Percentiles rank a stretch among this genome's conserved stretches.
Conservation (phyloP, 2,329 filamentous ascomycete genomes). For the Fusarium sp. region DNA sequence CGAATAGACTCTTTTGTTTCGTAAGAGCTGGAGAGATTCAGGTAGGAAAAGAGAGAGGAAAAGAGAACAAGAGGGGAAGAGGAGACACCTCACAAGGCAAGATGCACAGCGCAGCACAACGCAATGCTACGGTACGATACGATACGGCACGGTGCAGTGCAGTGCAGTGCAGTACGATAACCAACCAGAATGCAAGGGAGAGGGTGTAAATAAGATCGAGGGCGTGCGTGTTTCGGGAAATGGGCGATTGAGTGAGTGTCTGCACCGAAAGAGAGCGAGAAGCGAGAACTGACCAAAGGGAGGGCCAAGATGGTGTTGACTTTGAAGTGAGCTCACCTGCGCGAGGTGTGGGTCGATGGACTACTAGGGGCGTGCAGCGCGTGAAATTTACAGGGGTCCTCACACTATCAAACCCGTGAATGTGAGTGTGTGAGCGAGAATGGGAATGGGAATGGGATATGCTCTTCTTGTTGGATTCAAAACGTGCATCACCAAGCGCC, state of each 20-base stretch:
- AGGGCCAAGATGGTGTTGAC: slow-evolving; percentile 20
- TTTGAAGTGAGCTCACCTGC: slow-evolving; percentile 12
- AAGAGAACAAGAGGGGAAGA: slow-evolving; percentile 18
- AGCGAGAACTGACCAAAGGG: slow-evolving; percentile 38
- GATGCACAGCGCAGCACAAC: not conserved
- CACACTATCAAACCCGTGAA: slow-evolving; percentile 8
- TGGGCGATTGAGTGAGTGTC: slow-evolving; percentile 29
- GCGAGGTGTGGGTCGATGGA: slow-evolving; percentile 19
- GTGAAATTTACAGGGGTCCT: slow-evolving; percentile 17
- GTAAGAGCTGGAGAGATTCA: not conserved
- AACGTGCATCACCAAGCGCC: slow-evolving; percentile 21
- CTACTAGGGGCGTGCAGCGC: slow-evolving; percentile 27
- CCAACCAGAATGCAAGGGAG: slow-evolving; percentile 4
- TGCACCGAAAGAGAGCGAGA: slow-evolving; percentile 4
- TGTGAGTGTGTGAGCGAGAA: slow-evolving; percentile 4
- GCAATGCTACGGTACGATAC: slow-evolving; percentile 11
- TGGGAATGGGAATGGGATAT: not conserved
- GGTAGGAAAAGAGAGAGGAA: not conserved
- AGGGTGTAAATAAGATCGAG: slow-evolving; percentile 15
- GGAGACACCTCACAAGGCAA: not conserved
- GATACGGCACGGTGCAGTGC: slow-evolving; percentile 8
- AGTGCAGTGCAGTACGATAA: slow-evolving; percentile 16
- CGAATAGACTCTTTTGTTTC: slow-evolving; percentile 1
- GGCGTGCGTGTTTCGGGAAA: slow-evolving; percentile 39
- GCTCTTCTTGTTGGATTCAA: not conserved